These are phyloP conservation scores for Striga hermonthica DNA, from an alignment of 305 asterid genomes.

Conservation along the genomic window DNA sequence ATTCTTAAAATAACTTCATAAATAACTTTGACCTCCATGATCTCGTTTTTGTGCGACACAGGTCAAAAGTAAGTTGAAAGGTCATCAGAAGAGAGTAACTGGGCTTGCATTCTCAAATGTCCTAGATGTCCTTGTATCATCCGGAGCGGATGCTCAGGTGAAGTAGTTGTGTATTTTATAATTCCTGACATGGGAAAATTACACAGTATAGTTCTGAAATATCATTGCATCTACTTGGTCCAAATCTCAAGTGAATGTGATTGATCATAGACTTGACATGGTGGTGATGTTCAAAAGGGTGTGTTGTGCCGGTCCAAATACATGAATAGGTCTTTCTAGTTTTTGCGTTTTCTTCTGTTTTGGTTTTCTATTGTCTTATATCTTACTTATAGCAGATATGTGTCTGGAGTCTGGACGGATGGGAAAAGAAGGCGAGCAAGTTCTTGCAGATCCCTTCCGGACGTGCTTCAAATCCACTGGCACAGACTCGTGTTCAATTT, in stretches of 20 bases:
- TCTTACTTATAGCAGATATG: conserved; percentile 44
- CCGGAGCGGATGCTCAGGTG: conserved; percentile 85
- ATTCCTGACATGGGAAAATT: conserved; percentile 3
- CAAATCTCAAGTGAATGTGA: background rate
- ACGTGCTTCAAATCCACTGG: conserved; percentile 38
- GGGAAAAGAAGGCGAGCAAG: conserved; percentile 63
- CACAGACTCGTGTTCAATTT: conserved; percentile 65
- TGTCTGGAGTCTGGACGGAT: conserved; percentile 58
- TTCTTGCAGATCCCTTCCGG: conserved; percentile 48
- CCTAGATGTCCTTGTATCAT: conserved; percentile 54
- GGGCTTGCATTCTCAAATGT: conserved; percentile 70
- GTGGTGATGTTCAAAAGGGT: conserved; percentile 9
- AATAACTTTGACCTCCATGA: conserved; percentile 4
- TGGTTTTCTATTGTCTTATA: background rate
- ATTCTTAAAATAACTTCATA: background rate
- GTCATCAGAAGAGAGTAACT: conserved; percentile 68
- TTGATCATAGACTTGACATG: background rate
- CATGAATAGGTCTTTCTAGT: background rate
- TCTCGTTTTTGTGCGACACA: conserved; percentile 32
- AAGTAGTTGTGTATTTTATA: background rate
- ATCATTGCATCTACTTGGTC: background rate
- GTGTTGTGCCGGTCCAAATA: background rate
- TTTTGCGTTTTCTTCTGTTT: conserved; percentile 5
- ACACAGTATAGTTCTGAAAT: background rate
- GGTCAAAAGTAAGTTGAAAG: conserved; percentile 60